Base-by-base conservation (phyloP, 1,284 basidiomycete genomes). In the Apiotrichum gamsii region DNA sequence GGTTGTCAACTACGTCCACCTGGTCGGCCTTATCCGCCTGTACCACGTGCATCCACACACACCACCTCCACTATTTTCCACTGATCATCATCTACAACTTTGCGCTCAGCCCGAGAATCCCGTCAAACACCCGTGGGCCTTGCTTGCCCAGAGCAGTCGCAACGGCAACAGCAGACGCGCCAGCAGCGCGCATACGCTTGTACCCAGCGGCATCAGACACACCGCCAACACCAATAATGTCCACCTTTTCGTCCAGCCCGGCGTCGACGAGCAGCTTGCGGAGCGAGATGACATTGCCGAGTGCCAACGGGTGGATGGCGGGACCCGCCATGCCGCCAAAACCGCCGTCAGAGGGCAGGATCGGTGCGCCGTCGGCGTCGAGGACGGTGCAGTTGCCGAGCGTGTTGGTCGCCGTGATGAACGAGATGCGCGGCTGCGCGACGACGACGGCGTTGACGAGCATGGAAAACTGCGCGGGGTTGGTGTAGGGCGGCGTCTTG, bases 301-400 rank as follows among this genome's bases (percentile, higher is more conserved):
- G 43, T 8, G 52, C 21, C 4, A 54, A 39, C 2, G 52, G 52
- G 29, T 54, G 52, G 31, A 54, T 47, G 2, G 44, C 45, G 0
- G 52, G 49, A 0, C 52, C 52, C 3, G 48, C 52, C 39, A 54
- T 37, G 6, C 52, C 52, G 20, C 52, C 52, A n/a, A 54, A 43
- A 0, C 52, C 52, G 14, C 45, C 45, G 3, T 47, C 52, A 8
- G 37, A 44, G 6, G 52, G 52, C 5, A 54, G 43, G 2, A 45
- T 16, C 0, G 49, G 31, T 1, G 13, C 13, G 5, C 32, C 43
- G 2, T n/a, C 15, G 8, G 9, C 20, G 16, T 37, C 43, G 15
- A 49, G 33, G n/a, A 54, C 45, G 18, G 39, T 37, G 24, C 48
- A 45, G 29, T 25, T 39, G 11, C 48, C 48, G 8, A 54, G 43